Evolutionary conservation across 306 rosid species (phyloP).

Genomic region (Vigna unguiculata): DNA sequence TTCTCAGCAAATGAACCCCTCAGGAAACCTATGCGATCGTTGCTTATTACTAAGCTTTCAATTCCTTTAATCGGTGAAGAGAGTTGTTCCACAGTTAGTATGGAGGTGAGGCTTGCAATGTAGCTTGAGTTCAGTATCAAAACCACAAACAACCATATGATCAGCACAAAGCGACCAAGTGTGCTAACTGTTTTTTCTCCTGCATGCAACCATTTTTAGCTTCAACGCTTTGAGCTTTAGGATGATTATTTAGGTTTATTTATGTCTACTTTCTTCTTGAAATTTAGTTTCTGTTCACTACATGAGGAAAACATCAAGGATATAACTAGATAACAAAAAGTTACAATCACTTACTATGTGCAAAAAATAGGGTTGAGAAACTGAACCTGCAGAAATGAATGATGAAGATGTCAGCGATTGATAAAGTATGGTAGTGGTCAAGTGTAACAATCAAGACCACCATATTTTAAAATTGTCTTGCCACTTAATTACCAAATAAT

Average conservation of each 20-base stretch:
- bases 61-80: slow-evolving; percentile 76
- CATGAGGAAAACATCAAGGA: neutral
- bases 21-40: slow-evolving; percentile 69
- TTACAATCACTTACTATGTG: slow-evolving; percentile 69
- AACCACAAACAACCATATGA: slow-evolving; percentile 84
- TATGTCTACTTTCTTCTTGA: too few relatives aligned
- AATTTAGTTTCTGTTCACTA: too few relatives aligned
- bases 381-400: slow-evolving; percentile 59
- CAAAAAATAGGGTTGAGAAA: slow-evolving; percentile 74
- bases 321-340: neutral
- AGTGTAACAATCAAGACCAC: too few relatives aligned
- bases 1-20: slow-evolving; percentile 68
- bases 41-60: slow-evolving; percentile 56
- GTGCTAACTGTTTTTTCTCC: slow-evolving; percentile 79
- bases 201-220: slow-evolving; percentile 28
- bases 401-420: slow-evolving; percentile 13
- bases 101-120: slow-evolving; percentile 81
- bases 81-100: slow-evolving; percentile 81
- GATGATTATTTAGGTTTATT: too few relatives aligned
- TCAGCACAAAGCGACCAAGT: slow-evolving; percentile 72
- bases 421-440: neutral
- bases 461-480: neutral
- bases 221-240: too few relatives aligned
- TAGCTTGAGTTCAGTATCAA: slow-evolving; percentile 85
- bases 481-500: slow-evolving; percentile 57